Evolutionary conservation across 2,329 filamentous ascomycete genomes (phyloP).

Genomic region (Lasiodiplodia gonubiensis): DNA sequence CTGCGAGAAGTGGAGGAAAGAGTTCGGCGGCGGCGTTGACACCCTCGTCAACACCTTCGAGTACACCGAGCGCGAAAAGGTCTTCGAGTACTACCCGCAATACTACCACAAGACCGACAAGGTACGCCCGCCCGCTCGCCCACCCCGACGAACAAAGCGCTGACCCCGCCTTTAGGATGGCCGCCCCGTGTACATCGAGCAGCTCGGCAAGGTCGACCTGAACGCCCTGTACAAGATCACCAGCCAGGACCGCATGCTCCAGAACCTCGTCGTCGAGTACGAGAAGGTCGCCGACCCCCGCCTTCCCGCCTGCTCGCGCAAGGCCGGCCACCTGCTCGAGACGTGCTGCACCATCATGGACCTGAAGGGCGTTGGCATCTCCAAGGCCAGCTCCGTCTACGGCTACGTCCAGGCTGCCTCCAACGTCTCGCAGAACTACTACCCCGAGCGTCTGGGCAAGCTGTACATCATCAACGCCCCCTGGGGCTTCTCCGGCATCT

Average conservation of each 20-base stretch:
- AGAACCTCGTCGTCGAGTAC: slow-evolving; percentile 96
- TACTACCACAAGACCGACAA: slow-evolving; percentile 99
- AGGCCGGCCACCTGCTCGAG: slow-evolving; percentile 86
- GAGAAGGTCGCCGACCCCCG: slow-evolving; percentile 94
- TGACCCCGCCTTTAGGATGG: slow-evolving; percentile 70
- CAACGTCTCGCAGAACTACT: slow-evolving; percentile 96
- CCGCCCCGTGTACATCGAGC: slow-evolving; percentile 95
- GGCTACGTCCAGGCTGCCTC: slow-evolving; percentile 85
- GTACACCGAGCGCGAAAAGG: slow-evolving; percentile 81
- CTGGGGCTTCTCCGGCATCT: slow-evolving; percentile 90
- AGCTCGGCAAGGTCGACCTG: slow-evolving; percentile 91
- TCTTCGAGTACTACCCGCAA: slow-evolving; percentile 94
- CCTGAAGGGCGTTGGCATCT: slow-evolving; percentile 88
- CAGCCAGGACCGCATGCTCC: slow-evolving; percentile 88
- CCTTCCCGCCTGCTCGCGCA: slow-evolving; percentile 92
- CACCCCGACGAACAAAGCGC: not conserved
- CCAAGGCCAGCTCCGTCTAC: slow-evolving; percentile 83
- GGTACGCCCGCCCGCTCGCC: slow-evolving; percentile 43
- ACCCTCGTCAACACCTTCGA: slow-evolving; percentile 80
- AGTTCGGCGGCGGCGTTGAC: slow-evolving; percentile 76
- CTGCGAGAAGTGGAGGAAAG: slow-evolving; percentile 87
- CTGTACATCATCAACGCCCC: slow-evolving; percentile 98
- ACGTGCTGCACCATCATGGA: slow-evolving; percentile 99
- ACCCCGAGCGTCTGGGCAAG: slow-evolving; percentile 94
- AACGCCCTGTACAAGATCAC: slow-evolving; percentile 92